Conservation (phyloP, 2,329 filamentous ascomycete species). For the Clarireedia monteithiana region DNA sequence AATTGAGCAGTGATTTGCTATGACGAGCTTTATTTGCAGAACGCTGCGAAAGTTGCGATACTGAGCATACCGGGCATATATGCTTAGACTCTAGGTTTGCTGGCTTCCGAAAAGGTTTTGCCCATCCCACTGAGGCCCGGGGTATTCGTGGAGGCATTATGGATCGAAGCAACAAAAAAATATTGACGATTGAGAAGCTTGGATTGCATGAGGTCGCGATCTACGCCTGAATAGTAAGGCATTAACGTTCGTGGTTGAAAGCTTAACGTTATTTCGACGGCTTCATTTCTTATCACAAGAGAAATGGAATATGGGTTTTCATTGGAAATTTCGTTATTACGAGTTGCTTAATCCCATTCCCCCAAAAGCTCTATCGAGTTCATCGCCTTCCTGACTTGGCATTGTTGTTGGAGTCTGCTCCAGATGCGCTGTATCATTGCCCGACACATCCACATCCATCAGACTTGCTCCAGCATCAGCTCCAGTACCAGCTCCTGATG, state of each 20-base stretch:
- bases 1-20: slow-evolving; percentile 6
- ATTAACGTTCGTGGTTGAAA: not conserved
- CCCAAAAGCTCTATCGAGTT: slow-evolving; percentile 46
- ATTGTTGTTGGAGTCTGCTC: slow-evolving; percentile 31
- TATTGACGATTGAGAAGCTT: not conserved
- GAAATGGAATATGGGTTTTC: not conserved
- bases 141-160: slow-evolving; percentile 29
- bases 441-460: slow-evolving; percentile 28
- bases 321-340: not conserved
- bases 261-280: not conserved
- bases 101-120: slow-evolving; percentile 10
- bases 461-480: slow-evolving; percentile 14
- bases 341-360: slow-evolving; percentile 34
- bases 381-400: slow-evolving; percentile 40
- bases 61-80: slow-evolving; percentile 23
- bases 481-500: too few species aligned
- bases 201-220: not conserved
- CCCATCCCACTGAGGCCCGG: slow-evolving; percentile 16
- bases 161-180: slow-evolving; percentile 9
- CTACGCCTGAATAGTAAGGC: slow-evolving; percentile 10
- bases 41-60: slow-evolving; percentile 8
- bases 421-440: slow-evolving; percentile 25
- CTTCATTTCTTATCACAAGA: slow-evolving; percentile 4
- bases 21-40: slow-evolving; percentile 4
- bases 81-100: slow-evolving; percentile 7